Evolutionary conservation across 139 green algal species (phyloP).

Genomic region (Raphidocelis subcapitata): DNA sequence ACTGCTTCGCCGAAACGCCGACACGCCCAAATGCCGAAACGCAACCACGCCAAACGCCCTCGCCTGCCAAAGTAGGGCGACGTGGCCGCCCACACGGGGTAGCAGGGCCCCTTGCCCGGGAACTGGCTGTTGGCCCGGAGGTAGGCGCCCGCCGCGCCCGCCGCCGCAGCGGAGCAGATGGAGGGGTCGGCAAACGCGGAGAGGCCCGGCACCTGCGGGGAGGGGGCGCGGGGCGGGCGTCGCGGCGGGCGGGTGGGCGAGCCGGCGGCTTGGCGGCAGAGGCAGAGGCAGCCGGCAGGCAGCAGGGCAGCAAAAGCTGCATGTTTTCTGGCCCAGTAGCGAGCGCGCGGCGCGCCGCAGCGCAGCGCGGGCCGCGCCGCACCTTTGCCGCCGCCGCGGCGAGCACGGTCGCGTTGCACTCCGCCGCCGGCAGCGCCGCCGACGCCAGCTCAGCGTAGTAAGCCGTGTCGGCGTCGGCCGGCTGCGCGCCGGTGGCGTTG

Average conservation of each 20-base stretch:
- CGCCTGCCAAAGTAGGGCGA: slow-evolving; percentile 63
- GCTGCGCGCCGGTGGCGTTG: background rate
- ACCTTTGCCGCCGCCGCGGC: background rate
- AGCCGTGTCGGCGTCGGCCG: background rate
- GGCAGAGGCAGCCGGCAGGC: too few species aligned
- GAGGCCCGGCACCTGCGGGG: too few species aligned
- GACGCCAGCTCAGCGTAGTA: slow-evolving; percentile 46
- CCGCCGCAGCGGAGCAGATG: slow-evolving; percentile 18
- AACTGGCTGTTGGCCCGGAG: slow-evolving; percentile 56
- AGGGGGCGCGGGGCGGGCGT: background rate
- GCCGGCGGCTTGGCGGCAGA: too few species aligned
- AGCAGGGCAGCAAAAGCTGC: too few species aligned
- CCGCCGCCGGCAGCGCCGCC: slow-evolving; percentile 8
- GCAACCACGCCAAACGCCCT: background rate
- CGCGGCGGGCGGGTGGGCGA: background rate
- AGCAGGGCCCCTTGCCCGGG: slow-evolving; percentile 69
- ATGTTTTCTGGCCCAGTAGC: too few species aligned
- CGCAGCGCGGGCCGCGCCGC: background rate
- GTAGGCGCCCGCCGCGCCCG: slow-evolving; percentile 38
- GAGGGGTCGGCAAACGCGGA: background rate
- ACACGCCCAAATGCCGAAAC: too few species aligned
- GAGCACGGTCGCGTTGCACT: slow-evolving; percentile 14
- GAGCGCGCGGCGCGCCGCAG: too few species aligned
- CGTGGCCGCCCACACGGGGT: slow-evolving; percentile 57
- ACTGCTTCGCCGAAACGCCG: too few species aligned